These are phyloP conservation scores for Cajanus cajan DNA, from an alignment of 306 rosid species.

Conservation along the genomic window DNA sequence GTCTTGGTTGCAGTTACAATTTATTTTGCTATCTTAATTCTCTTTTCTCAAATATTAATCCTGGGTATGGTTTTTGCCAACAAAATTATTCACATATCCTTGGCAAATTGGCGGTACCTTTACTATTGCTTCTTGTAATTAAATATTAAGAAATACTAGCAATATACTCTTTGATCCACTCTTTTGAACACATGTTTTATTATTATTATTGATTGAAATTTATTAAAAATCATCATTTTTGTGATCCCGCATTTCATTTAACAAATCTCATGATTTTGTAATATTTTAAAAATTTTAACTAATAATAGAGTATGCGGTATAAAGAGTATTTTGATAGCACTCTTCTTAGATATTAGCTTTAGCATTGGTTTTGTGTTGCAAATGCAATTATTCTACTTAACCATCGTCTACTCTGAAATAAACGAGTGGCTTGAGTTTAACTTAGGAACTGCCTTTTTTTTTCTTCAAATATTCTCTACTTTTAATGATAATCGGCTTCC, in stretches of 20 bases:
- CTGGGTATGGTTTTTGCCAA: not conserved
- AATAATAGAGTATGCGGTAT: too few species aligned
- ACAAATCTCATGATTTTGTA: too few species aligned
- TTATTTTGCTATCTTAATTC: not conserved
- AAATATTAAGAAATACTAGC: too few species aligned
- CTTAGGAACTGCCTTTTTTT: not conserved
- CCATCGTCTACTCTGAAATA: not conserved
- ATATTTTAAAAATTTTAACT: too few species aligned
- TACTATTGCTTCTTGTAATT: not conserved
- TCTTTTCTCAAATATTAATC: constrained; percentile 18
- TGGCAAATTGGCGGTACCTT: not conserved
- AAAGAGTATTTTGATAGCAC: too few species aligned
- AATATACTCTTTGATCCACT: too few species aligned
- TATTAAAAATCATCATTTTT: too few species aligned
- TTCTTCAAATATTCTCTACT: not conserved
- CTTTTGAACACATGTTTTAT: too few species aligned
- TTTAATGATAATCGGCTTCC: not conserved
- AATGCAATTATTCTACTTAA: not conserved
- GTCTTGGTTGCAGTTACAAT: not conserved
- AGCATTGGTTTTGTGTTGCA: not conserved
- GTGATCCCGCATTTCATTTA: too few species aligned
- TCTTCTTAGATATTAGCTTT: not conserved
- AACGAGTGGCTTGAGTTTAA: not conserved
- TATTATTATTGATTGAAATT: too few species aligned
- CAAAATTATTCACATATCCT: not conserved